These are phyloP conservation scores for Dichotomocladium elegans DNA, from an alignment of 371 early-diverging fungal genomes.

Conservation along the genomic window DNA sequence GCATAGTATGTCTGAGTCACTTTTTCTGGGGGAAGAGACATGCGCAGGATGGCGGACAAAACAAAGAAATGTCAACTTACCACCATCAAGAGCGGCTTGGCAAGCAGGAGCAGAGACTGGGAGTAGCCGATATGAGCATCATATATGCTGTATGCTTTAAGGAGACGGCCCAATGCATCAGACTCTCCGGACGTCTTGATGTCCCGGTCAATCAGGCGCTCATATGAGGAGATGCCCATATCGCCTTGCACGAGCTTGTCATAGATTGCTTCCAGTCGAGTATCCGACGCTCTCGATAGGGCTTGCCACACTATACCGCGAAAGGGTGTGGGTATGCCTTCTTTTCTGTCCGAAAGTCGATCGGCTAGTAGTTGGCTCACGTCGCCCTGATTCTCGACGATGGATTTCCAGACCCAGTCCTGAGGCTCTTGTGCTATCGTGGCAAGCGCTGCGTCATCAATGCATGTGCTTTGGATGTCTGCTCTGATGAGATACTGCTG, in stretches of 20 bases:
- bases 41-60: not conserved
- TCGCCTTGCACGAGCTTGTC: slow-evolving; percentile 63
- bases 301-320: slow-evolving; percentile 88
- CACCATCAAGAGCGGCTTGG: slow-evolving; percentile 77
- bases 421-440: not conserved
- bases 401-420: slow-evolving; percentile 2
- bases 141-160: slow-evolving; percentile 87
- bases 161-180: slow-evolving; percentile 60
- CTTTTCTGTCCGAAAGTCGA: slow-evolving; percentile 2
- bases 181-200: slow-evolving; percentile 74
- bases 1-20: too few relatives aligned
- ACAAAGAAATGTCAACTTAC: slow-evolving; percentile 32
- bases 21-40: too few relatives aligned
- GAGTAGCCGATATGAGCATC: slow-evolving; percentile 92
- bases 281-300: slow-evolving; percentile 69
- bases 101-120: slow-evolving; percentile 85
- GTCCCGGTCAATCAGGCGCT: slow-evolving; percentile 81
- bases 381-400: not conserved
- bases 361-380: not conserved
- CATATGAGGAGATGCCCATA: slow-evolving; percentile 44
- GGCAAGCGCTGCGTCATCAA: slow-evolving; percentile 29
- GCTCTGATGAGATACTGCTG: slow-evolving; percentile 55
- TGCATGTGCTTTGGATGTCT: slow-evolving; percentile 57
- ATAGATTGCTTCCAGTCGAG: slow-evolving; percentile 67
- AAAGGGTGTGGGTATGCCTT: slow-evolving; percentile 1